A percentile compares a stretch with the other conserved stretches of the same genome.
Conservation (phyloP, 305 asterid species). For the Fraxinus sp. region DNA sequence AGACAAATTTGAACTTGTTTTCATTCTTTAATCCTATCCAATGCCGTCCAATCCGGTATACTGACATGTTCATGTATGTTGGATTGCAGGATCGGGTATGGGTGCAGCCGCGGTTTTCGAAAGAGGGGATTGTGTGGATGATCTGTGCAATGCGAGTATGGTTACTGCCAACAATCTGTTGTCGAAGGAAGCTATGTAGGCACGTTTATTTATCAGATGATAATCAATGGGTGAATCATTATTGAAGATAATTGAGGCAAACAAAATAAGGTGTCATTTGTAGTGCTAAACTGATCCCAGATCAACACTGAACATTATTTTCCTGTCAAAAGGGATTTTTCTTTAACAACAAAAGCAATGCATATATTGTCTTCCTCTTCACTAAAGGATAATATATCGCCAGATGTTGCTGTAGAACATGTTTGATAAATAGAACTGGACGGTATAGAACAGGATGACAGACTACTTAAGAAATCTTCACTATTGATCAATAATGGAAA, state of each 20-base stretch:
- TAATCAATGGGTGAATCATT: not conserved
- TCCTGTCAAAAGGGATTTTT: not conserved
- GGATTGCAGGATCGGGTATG: slow-evolving; percentile 78
- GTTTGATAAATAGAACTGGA: not conserved
- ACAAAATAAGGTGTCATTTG: not conserved
- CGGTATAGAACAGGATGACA: not conserved
- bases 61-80: not conserved
- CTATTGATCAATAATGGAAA: not conserved
- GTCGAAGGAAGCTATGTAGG: slow-evolving; percentile 44
- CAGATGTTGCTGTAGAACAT: not conserved
- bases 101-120: slow-evolving; percentile 97
- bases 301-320: not conserved
- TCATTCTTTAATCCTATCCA: not conserved
- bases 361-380: not conserved
- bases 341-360: not conserved
- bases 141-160: slow-evolving; percentile 44
- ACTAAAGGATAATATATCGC: not conserved
- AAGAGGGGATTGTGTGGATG: slow-evolving; percentile 72
- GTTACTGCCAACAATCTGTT: slow-evolving; percentile 28
- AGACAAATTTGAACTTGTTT: not conserved
- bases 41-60: not conserved
- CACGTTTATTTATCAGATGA: not conserved
- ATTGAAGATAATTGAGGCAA: not conserved
- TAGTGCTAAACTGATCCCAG: not conserved
- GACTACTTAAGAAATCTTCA: not conserved